Evolutionary conservation across 2,329 filamentous ascomycete genomes (phyloP), one percentile per base, ranked within the genome.

Genomic region (Madurella mycetomatis): DNA sequence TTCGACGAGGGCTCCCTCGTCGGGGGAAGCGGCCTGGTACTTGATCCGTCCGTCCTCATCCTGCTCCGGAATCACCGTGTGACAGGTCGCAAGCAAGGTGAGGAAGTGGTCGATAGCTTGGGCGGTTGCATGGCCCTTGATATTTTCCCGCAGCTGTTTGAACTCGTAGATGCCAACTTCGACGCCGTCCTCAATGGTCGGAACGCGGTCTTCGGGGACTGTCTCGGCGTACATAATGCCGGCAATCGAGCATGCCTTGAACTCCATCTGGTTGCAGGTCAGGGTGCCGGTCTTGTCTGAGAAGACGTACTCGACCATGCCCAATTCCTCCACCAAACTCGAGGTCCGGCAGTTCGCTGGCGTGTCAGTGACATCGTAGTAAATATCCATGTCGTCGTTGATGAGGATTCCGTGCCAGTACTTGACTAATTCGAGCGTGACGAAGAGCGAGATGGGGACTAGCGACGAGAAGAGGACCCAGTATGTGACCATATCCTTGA

Each of bases 241-340:
- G 25, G 84, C 90, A 66, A 99, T 97, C 0, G 88, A 88, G 66
- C 89, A 95, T 71, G 97, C 91, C 68, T 91, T 91, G 71, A 97
- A 99, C 70, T 97, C 92, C 94, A 99, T 97, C 80, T 90, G 86
- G 68, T 97, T 97, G 73, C 92, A 95, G n/a, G 92, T 97, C 65
- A 97, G 76, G 4, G 92, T 97, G 42, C 92, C 92, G 1, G 92
- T 97, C 76, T 97, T 97, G 76, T 97, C 92, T 0, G 91, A 96
- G 70, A 99, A 99, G 60, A 99, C 94, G 66, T 95, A 99, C 67
- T 97, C 94, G 43, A 99, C 95, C 81, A 97, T 96, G 52, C 94
- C 94, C 43, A 99, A 75, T 67, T 99, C 95, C 73, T 99, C 94
- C 11, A 99, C 94, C 67, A 99, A 77, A 62, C 92, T 96, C 2